Percentiles rank a stretch among this genome's conserved stretches.
Conservation (phyloP, 2,329 filamentous ascomycete genomes). For the Neonectria sp. region DNA sequence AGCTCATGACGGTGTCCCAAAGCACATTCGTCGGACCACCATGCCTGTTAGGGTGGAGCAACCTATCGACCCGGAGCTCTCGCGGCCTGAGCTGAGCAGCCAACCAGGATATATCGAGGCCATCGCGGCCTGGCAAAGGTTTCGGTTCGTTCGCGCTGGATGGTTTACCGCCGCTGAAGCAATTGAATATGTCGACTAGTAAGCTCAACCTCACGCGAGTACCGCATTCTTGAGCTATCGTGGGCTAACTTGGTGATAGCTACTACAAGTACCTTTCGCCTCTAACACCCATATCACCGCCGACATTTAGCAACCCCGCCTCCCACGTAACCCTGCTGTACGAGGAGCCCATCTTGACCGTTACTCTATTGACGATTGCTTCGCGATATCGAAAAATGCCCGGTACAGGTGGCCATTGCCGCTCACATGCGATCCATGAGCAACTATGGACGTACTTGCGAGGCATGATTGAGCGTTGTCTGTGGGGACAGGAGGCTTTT, state of each 20-base stretch:
- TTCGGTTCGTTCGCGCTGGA: slow-evolving; percentile 94
- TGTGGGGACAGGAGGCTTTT: slow-evolving; percentile 97
- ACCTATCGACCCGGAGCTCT: slow-evolving; percentile 63
- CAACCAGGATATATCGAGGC: slow-evolving; percentile 77
- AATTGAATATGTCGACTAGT: slow-evolving; percentile 95
- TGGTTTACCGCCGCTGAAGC: slow-evolving; percentile 97
- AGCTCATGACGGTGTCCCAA: slow-evolving; percentile 40
- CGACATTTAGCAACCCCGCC: slow-evolving; percentile 87
- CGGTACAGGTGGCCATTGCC: slow-evolving; percentile 84
- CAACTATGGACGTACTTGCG: slow-evolving; percentile 95
- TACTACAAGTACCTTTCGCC: slow-evolving; percentile 95
- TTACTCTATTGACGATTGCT: slow-evolving; percentile 92
- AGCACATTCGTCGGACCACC: slow-evolving; percentile 33
- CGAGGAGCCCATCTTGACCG: slow-evolving; percentile 92
- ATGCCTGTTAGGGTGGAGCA: slow-evolving; percentile 50
- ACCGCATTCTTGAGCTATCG: not conserved
- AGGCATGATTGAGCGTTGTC: slow-evolving; percentile 93
- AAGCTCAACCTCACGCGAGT: slow-evolving; percentile 51
- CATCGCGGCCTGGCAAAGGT: slow-evolving; percentile 88
- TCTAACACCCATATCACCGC: slow-evolving; percentile 92
- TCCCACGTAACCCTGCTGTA: slow-evolving; percentile 85
- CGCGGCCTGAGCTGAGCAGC: slow-evolving; percentile 60
- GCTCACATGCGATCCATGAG: slow-evolving; percentile 93
- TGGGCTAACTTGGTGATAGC: slow-evolving; percentile 58
- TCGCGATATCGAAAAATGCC: slow-evolving; percentile 88